Base-by-base conservation (phyloP, 164 flowering plant genomes). In the Warburgia ugandensis region DNA sequence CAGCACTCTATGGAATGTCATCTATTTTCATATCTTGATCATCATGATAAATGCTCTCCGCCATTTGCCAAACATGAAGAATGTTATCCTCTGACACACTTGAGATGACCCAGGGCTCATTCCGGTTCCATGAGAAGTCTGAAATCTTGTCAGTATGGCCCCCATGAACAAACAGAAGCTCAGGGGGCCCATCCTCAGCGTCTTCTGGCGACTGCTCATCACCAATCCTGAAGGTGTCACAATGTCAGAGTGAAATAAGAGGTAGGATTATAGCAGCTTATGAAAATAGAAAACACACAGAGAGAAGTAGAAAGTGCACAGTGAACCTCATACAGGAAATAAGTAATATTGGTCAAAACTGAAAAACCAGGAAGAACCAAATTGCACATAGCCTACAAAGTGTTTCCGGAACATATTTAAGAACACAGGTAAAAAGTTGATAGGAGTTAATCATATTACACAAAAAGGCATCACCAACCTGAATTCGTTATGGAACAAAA, bases 121-220 rank as follows among this genome's bases (percentile, higher is more conserved):
- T 73, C 27, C 69, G 68, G 77, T 86, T 88, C 96, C 96, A 92
- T 8, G 94, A 80, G 68, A 92, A 92, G 40, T 92, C 96, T 11
- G 95, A 86, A 68, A 92, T 77, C 63, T 79, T 83, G 17, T 77
- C 85, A 54, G 78, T 92, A 68, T 92, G 99, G 41, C 97, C 96
- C 7, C 95, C 99, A 60, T 92, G 97, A 55, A 84, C 78, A 57
- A 88, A 88, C 6, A 88, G 75, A 53, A 92, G 89, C 73, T 92
- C 97, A 2, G 97, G 83, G 16, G 99, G 95, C 2, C 98, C 98
- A 67, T 88, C 98, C 31, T 79, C 89, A 2, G 86, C 88, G 62
- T 92, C 98, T 57, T 80, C 86, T 64, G 84, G 85, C 49, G 62
- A 26, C 60, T 88, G 96, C 71, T 92, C 96, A 42, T 85, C 95